These are phyloP conservation scores for Diplodia scrobiculata DNA, from an alignment of 2,329 filamentous ascomycete genomes.

Conservation along the genomic window DNA sequence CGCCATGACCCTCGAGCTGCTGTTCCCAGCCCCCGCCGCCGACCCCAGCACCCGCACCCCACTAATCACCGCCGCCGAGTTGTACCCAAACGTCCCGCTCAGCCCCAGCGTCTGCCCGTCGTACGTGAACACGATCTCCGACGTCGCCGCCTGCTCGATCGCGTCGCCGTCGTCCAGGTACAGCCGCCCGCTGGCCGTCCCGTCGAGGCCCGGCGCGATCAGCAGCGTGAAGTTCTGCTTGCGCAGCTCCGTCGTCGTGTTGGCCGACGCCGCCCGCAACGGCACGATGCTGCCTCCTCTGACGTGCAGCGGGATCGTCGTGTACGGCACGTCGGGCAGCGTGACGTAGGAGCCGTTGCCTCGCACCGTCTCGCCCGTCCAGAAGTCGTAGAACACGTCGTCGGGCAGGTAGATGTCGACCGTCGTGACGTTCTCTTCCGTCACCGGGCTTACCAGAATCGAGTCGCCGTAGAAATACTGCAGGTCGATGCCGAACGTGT, in stretches of 20 bases:
- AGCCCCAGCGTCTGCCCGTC: constrained; percentile 55
- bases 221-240: constrained; percentile 70
- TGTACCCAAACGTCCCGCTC: constrained; percentile 59
- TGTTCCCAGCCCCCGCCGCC: constrained; percentile 28
- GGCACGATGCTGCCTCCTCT: constrained; percentile 68
- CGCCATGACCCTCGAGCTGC: constrained; percentile 5
- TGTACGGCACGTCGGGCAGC: constrained; percentile 51
- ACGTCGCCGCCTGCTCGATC: constrained; percentile 60
- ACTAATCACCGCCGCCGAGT: constrained; percentile 37
- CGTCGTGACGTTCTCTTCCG: constrained; percentile 54
- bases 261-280: constrained; percentile 57
- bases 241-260: constrained; percentile 65
- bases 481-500: constrained; percentile 55
- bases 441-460: constrained; percentile 61
- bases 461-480: constrained; percentile 64
- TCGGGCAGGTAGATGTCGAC: constrained; percentile 61
- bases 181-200: constrained; percentile 65
- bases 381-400: constrained; percentile 64
- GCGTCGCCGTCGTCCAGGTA: constrained; percentile 79
- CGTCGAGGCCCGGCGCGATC: constrained; percentile 65
- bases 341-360: constrained; percentile 52
- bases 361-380: constrained; percentile 52
- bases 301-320: constrained; percentile 67
- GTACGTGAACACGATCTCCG: constrained; percentile 63
- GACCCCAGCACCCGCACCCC: constrained; percentile 38